A percentile compares a stretch with the other conserved stretches of the same genome.
phyloP scores from a whole-genome alignment of 2,329 filamentous ascomycete species.

The Mollisia scopiformis region DNA sequence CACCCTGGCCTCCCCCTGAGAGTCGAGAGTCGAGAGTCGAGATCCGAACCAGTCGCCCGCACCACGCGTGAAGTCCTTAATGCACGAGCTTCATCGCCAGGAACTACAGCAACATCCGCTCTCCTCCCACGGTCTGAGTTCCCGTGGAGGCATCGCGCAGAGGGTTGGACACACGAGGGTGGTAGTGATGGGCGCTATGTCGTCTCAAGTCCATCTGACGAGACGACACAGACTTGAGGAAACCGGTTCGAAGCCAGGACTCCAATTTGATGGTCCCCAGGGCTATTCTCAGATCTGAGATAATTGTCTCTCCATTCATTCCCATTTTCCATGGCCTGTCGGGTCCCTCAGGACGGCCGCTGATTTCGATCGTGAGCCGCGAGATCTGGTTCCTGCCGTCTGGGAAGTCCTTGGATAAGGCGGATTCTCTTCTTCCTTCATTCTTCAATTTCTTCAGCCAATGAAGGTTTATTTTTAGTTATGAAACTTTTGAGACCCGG shows the following conservation, averaged over 20 bases:
- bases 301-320: neutral
- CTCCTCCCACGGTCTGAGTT: neutral
- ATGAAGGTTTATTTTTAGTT: neutral
- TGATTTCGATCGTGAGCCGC: neutral
- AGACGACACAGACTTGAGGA: neutral
- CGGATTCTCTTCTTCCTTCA: neutral
- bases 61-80: neutral
- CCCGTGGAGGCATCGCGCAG: neutral
- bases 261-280: too few relatives aligned
- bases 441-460: neutral
- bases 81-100: constrained; percentile 3
- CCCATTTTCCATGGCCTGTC: neutral
- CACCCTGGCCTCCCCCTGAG: too few relatives aligned
- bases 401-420: neutral
- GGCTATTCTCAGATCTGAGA: neutral
- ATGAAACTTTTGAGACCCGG: neutral
- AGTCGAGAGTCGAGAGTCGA: too few relatives aligned
- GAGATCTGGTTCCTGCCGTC: neutral
- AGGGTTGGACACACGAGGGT: neutral
- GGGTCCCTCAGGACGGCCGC: neutral
- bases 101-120: neutral
- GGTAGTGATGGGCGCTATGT: neutral
- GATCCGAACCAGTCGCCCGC: constrained; percentile 10
- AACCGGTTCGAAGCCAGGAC: too few relatives aligned
- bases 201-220: neutral